Conservation (phyloP, 352 stramenopile species). For the Pythium rhizo-oryzae region DNA sequence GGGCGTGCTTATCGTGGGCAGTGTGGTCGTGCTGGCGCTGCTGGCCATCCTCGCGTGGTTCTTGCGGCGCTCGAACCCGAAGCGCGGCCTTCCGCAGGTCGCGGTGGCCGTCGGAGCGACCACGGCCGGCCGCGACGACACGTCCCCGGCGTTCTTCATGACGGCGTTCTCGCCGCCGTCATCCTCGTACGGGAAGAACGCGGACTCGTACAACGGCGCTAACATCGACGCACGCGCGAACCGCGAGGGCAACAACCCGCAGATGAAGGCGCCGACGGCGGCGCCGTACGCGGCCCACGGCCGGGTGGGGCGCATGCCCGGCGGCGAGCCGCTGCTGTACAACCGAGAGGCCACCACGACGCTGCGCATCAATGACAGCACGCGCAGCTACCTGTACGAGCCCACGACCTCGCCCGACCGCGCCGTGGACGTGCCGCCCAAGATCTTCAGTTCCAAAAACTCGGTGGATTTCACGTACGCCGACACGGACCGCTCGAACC, state of each 20-base stretch:
- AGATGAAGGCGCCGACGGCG: slow-evolving; percentile 10
- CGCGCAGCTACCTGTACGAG: slow-evolving; percentile 35
- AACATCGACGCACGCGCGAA: slow-evolving; percentile 16
- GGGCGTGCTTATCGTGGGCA: slow-evolving; percentile 19
- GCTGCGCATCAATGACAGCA: slow-evolving; percentile 23
- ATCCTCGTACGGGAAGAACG: slow-evolving; percentile 10
- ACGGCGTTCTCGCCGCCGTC: slow-evolving; percentile 16
- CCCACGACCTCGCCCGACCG: slow-evolving; percentile 1
- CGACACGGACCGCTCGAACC: slow-evolving; percentile 29
- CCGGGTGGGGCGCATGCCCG: background rate
- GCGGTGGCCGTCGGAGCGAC: background rate
- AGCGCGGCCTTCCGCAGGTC: background rate
- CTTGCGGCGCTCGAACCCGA: slow-evolving; percentile 10
- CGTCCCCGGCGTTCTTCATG: slow-evolving; percentile 9
- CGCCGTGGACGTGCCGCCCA: background rate
- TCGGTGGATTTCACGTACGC: slow-evolving; percentile 45
- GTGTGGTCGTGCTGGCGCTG: slow-evolving; percentile 18
- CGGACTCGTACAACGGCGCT: slow-evolving; percentile 6
- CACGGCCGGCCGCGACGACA: background rate
- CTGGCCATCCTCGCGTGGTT: slow-evolving; percentile 19
- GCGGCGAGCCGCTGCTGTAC: slow-evolving; percentile 27
- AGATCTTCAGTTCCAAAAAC: slow-evolving; percentile 36
- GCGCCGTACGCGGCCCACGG: slow-evolving; percentile 11
- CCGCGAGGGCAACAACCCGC: slow-evolving; percentile 4
- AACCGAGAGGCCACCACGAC: slow-evolving; percentile 35